Evolutionary conservation across 1,284 basidiomycete genomes (phyloP).

Genomic region (Quambalaria eucalypti): DNA sequence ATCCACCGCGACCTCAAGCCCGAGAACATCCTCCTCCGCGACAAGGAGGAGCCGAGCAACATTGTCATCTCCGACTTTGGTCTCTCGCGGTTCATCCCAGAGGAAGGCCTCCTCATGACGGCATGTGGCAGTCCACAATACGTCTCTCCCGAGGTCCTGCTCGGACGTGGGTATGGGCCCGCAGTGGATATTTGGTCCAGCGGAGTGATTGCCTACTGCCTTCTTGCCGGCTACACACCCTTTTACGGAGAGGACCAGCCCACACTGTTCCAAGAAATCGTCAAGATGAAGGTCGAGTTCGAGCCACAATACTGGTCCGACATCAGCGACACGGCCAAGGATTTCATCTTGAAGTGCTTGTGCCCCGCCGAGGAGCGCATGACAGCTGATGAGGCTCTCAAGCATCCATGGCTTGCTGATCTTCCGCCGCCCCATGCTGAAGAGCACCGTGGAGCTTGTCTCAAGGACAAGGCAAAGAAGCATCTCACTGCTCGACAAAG

Average conservation of each 20-base stretch:
- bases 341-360: conserved; percentile 42
- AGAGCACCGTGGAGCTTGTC: conserved; percentile 28
- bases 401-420: conserved; percentile 40
- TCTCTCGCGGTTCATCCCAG: conserved; percentile 39
- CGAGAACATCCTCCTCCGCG: conserved; percentile 42
- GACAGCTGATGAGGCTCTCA: conserved; percentile 35
- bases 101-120: conserved; percentile 39
- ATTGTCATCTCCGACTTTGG: conserved; percentile 46
- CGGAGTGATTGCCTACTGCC: conserved; percentile 44
- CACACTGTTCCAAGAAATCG: conserved; percentile 37
- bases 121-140: conserved; percentile 45
- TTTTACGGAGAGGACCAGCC: conserved; percentile 42
- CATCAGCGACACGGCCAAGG: conserved; percentile 36
- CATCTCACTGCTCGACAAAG: conserved; percentile 29
- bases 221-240: conserved; percentile 45
- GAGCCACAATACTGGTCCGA: conserved; percentile 41
- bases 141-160: conserved; percentile 43
- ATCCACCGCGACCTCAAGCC: conserved; percentile 46
- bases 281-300: conserved; percentile 39
- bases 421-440: conserved; percentile 19
- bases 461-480: conserved; percentile 31
- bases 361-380: conserved; percentile 35
- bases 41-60: conserved; percentile 26
- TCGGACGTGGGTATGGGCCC: conserved; percentile 40
- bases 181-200: conserved; percentile 43